phyloP scores from a whole-genome alignment of 202 grass and related monocot genomes.

The Dendrocalamus latiflorus region DNA sequence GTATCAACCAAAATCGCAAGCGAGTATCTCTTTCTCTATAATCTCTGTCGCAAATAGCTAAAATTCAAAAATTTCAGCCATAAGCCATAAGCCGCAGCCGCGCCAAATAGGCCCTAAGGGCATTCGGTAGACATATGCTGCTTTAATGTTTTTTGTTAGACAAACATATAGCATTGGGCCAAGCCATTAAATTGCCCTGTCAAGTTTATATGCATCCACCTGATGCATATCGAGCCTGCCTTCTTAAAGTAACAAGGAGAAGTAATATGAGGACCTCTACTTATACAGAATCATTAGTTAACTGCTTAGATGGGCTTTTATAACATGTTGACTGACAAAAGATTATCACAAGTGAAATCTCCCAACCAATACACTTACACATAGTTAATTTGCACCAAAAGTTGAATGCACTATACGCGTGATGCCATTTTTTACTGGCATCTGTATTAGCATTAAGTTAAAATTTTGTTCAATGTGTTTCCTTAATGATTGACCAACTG shows the following conservation, averaged over 20 bases:
- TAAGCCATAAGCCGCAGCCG: too few relatives aligned
- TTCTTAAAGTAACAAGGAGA: neutral
- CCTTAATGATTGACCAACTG: neutral
- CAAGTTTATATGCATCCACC: neutral
- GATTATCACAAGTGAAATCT: neutral
- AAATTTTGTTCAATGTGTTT: neutral
- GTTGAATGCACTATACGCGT: neutral
- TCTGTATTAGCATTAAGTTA: neutral
- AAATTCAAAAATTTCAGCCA: too few relatives aligned
- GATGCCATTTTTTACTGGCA: neutral
- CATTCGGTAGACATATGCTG: neutral
- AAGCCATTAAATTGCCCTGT: neutral
- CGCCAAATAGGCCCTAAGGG: neutral
- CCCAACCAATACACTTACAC: neutral
- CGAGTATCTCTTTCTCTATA: too few relatives aligned
- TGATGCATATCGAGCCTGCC: neutral
- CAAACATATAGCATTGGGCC: neutral
- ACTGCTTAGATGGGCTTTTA: neutral
- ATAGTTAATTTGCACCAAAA: neutral
- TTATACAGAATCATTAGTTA: neutral
- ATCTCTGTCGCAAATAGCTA: too few relatives aligned
- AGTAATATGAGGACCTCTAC: neutral
- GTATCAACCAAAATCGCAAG: too few relatives aligned
- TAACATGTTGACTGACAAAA: neutral
- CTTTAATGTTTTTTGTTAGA: neutral